A percentile compares a stretch with the other conserved stretches of the same genome.
These are phyloP conservation scores for Knufia petricola DNA, from an alignment of 2,329 filamentous ascomycete species.

Conservation along the genomic window DNA sequence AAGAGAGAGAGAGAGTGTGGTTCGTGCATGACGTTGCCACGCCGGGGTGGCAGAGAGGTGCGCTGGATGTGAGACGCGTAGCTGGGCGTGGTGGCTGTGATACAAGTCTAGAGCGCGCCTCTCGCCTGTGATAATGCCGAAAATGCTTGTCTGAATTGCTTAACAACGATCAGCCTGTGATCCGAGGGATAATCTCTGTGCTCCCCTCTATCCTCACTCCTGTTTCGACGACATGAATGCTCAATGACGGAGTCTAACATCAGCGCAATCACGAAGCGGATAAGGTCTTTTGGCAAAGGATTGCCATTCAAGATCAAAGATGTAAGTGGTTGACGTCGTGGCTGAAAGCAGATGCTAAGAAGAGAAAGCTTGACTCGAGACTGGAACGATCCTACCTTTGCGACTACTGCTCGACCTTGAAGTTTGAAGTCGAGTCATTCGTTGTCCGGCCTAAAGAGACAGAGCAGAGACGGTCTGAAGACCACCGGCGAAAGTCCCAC, in stretches of 20 bases:
- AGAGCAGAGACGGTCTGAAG: slow-evolving; percentile 12
- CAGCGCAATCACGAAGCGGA: slow-evolving; percentile 17
- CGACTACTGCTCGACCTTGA: slow-evolving; percentile 19
- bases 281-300: slow-evolving; percentile 17
- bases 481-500: background rate
- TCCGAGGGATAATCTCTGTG: background rate
- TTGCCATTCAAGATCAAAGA: slow-evolving; percentile 17
- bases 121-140: background rate
- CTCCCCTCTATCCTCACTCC: background rate
- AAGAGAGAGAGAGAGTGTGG: background rate
- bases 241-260: slow-evolving; percentile 12
- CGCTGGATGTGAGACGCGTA: background rate
- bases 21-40: slow-evolving; percentile 2
- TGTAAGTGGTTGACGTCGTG: background rate
- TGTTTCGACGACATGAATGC: background rate
- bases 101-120: background rate
- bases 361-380: background rate
- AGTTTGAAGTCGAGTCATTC: slow-evolving; percentile 20
- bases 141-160: background rate
- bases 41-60: background rate
- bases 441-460: slow-evolving; percentile 12
- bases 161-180: background rate
- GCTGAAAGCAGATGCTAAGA: background rate
- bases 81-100: background rate
- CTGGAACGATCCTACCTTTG: slow-evolving; percentile 20